Conservation (phyloP, 1,284 basidiomycete species). For the Boletellus sp. region DNA sequence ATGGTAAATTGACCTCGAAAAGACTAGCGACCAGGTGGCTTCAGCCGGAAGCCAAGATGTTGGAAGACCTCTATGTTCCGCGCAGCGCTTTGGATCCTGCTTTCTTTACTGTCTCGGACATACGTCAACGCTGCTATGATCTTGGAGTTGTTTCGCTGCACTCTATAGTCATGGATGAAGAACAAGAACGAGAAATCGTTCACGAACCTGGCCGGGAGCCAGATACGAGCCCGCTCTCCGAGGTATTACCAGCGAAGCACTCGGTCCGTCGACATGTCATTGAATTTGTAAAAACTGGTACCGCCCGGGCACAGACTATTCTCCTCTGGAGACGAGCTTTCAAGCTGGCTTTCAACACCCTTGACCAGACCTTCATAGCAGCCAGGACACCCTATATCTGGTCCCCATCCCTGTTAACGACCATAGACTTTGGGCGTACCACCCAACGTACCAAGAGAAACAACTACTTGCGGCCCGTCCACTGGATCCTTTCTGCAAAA, state of each 20-base stretch:
- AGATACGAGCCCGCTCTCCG: no score
- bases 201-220: slow-evolving; percentile 32
- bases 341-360: slow-evolving; percentile 3
- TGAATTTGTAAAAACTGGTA: slow-evolving; percentile 20
- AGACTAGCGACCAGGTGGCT: slow-evolving; percentile 30
- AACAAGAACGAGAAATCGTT: slow-evolving; percentile 45
- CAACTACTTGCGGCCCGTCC: slow-evolving; percentile 40
- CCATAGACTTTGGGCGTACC: slow-evolving; percentile 24
- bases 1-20: background rate
- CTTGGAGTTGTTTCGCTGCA: slow-evolving; percentile 23
- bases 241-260: slow-evolving; percentile 6
- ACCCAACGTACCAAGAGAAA: background rate
- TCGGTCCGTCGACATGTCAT: slow-evolving; percentile 13
- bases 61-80: slow-evolving; percentile 36
- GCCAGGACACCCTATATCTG: slow-evolving; percentile 7
- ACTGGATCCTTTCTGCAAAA: slow-evolving; percentile 37
- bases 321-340: background rate
- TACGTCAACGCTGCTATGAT: slow-evolving; percentile 20
- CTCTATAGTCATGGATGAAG: slow-evolving; percentile 35
- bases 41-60: slow-evolving; percentile 34
- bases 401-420: slow-evolving; percentile 19
- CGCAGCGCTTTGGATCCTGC: background rate
- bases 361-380: background rate
- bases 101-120: no score
- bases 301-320: background rate